Base-by-base conservation (phyloP, 2,329 filamentous ascomycete genomes). In the Shiraia bambusicola region DNA sequence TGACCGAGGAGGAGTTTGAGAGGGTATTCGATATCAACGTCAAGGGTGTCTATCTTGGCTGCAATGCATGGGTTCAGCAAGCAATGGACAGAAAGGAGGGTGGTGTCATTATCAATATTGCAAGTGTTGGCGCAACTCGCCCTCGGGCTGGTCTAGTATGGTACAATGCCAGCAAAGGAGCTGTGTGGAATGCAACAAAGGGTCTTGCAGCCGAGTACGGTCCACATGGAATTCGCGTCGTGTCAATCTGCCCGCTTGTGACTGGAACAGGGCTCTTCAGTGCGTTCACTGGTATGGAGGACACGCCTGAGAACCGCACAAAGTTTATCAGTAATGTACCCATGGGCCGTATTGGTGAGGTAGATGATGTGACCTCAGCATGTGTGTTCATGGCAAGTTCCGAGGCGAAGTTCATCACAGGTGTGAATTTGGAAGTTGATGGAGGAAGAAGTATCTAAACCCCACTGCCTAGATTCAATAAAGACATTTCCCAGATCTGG, bases 201-300 rank as follows among this genome's bases (percentile, higher is more conserved):
- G 78, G 78, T 9, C 75, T 91, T 51, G 87, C 86, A 1, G 82
- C 85, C 1, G 86, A 90, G 64, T 90, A 86, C 54, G 87, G 82
- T 0, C 77, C 80, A 0, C 78, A 86, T 40, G 77, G 87, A 52
- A 87, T 91, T 50, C 79, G 86, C 0, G 83, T 90, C 56, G 88
- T 88, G 49, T 77, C 80, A 2, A 80, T 90, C 11, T 86, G 82
- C 33, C 86, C 85, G 0, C 76, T 88, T 0, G 73, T 88, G 1
- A 83, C 80, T 1, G 80, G 76, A 12, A 89, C 86, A 0, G 82
- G 80, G 2, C 74, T 88, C 16, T 81, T 79, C 49, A 72, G 72
- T 17, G 64, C 62, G 22, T 85, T 85, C 51, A 72, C 81, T 0
- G 80, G 81, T 2, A 80, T 83, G 50, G 73, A 81, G 11, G 79